A percentile compares a stretch with the other conserved stretches of the same genome.
These are phyloP conservation scores for Cudoniella acicularis DNA, from an alignment of 495 filamentous ascomycete genomes.

Conservation along the genomic window DNA sequence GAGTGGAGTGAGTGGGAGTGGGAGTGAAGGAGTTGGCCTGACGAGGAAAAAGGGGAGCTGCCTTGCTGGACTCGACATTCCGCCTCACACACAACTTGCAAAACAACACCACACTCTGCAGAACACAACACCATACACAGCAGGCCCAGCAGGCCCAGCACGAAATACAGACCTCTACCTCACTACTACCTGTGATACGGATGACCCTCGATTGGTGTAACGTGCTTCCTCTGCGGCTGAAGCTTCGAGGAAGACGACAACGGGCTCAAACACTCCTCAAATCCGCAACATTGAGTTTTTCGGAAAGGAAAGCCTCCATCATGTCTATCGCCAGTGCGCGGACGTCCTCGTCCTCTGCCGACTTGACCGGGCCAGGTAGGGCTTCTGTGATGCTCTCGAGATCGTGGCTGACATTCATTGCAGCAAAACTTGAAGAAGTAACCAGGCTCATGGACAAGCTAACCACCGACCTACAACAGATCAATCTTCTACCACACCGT, in stretches of 20 bases:
- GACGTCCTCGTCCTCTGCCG: background rate
- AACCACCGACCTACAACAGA: constrained; percentile 51
- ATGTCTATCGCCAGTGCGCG: background rate
- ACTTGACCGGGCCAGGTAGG: background rate
- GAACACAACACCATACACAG: too few relatives aligned
- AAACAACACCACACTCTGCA: too few relatives aligned
- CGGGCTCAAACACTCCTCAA: background rate
- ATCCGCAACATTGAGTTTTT: background rate
- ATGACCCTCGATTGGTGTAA: background rate
- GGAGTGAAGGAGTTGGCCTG: too few relatives aligned
- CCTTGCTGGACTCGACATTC: background rate
- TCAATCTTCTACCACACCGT: constrained; percentile 54
- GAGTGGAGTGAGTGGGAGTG: too few relatives aligned
- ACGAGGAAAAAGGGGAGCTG: too few relatives aligned
- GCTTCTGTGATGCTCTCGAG: background rate
- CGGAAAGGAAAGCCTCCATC: background rate
- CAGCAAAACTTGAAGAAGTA: constrained; percentile 64
- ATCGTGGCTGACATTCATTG: background rate
- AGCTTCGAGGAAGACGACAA: background rate
- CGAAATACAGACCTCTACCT: background rate
- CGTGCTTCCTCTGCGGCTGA: background rate
- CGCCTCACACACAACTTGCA: too few relatives aligned
- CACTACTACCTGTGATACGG: background rate
- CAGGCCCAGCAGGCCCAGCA: too few relatives aligned
- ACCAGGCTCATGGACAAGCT: constrained; percentile 55